Evolutionary conservation across 202 grass and related monocot genomes (phyloP), one percentile per base, ranked within the genome.

Genomic region (Panicum hallii): DNA sequence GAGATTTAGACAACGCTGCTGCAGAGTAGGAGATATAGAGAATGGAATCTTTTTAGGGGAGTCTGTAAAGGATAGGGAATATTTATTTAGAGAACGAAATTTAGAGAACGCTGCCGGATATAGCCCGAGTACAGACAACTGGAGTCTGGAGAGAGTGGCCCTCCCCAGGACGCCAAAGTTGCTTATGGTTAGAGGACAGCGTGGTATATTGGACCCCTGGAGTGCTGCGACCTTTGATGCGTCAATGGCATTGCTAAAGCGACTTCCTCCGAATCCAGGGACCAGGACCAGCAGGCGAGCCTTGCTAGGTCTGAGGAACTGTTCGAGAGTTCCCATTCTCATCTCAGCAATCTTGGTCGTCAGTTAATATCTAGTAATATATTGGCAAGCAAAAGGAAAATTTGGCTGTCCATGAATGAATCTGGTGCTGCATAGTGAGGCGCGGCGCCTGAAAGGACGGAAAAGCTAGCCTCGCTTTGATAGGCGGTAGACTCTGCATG

Each of bases 161-260:
- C 23, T 19, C 8, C 47, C 20, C 40, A 11, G 36, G 14, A 17
- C 23, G 44, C 70, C 87, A 53, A 77, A 14, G 23, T 44, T 78
- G 50, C 43, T n/a, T 62, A 75, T 75, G 69, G 84, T 88, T 34
- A 50, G 58, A 74, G 67, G 82, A 79, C 58, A 17, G 58, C 32
- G 12, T 34, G 17, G 13, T 2, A 3, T 28, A 7, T 30, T 73
- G 74, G 28, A 26, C 41, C 5, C 9, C 11, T 7, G 30, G 14
- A 28, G 10, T 32, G 50, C 69, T 62, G 15, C 13, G 63, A 44
- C 62, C 69, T 75, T 80, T 42, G 48, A 22, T 56, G 58, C 75
- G 84, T 50, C 69, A 36, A 19, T 62, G 76, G 0, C 81, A 41
- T 41, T 63, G 10, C 68, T 10, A 69, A 68, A 87, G 78, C 71